These are phyloP conservation scores for Pseudotsuga menziesii DNA, from an alignment of 75 land plant genomes.

Conservation along the genomic window DNA sequence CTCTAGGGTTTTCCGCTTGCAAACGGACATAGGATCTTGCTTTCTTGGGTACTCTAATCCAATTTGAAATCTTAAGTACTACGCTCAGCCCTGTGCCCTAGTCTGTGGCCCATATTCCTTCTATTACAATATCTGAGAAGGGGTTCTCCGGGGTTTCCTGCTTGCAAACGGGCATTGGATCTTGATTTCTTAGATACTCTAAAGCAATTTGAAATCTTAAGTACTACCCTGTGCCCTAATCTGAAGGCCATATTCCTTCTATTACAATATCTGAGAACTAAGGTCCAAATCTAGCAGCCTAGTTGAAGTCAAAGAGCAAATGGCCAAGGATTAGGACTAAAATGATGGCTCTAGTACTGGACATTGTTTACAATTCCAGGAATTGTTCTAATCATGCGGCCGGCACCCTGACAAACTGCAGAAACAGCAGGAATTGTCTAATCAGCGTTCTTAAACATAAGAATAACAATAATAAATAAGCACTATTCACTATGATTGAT, in stretches of 20 bases:
- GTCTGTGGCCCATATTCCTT: constrained; percentile 10
- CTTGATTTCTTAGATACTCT: not conserved
- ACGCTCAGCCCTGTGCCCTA: constrained; percentile 18
- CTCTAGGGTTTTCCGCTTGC: constrained; percentile 11
- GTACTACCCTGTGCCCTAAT: constrained; percentile 11
- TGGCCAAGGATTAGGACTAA: not conserved
- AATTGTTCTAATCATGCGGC: too few relatives aligned
- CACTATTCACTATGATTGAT: too few relatives aligned
- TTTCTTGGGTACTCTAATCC: constrained; percentile 8
- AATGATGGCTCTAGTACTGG: not conserved
- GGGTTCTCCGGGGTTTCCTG: constrained; percentile 16
- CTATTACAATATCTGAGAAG: not conserved
- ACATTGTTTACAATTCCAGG: not conserved
- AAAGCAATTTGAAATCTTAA: constrained; percentile 17
- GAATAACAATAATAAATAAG: too few relatives aligned
- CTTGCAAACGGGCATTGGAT: constrained; percentile 1
- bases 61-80: constrained; percentile 8
- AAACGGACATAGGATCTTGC: not conserved
- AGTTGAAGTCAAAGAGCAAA: not conserved
- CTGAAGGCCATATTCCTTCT: constrained; percentile 6
- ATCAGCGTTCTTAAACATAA: too few relatives aligned
- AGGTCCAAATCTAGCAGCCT: not conserved
- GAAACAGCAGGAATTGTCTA: too few relatives aligned
- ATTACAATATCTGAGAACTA: not conserved
- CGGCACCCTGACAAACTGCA: too few relatives aligned